Evolutionary conservation across 805 yeast species (phyloP), one percentile per base, ranked within the genome.

Genomic region (Wickerhamomyces bovis): DNA sequence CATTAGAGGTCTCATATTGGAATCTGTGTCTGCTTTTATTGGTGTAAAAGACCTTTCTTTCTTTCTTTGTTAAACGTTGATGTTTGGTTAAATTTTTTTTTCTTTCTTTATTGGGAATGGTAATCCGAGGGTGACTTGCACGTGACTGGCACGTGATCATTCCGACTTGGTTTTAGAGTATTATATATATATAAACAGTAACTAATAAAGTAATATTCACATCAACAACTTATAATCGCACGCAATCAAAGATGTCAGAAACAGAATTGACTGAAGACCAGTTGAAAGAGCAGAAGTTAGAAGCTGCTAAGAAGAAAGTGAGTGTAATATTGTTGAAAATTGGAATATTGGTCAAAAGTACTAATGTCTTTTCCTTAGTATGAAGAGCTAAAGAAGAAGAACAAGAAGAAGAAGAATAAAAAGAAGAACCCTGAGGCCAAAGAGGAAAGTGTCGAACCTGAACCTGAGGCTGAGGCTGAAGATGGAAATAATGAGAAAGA

Each of bases 331-430:
- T 10, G 28, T 7, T 9, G n/a, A 28, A 13, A 4, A 7, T 28
- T 12, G 31, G 36, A 16, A 2, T 5, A 28, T 18, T 33, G 20
- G 16, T 16, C 16, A 7, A 31, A 3, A 4, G 36, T 15, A 11
- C 11, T 18, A 16, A 28, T 7, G n/a, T 4, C 28, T 10, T 25
- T 28, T 4, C 3, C 52, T 10, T 52, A 71, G 72, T 78, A 72
- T 53, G 89, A 84, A 49, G 87, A 83, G 56, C 66, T 85, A 70
- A 85, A 80, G 69, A 78, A 78, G 65, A 72, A 72, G 64, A 77
- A 73, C 61, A 75, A 71, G 59, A 71, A 72, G 63, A 70, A 70
- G 65, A 63, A 58, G 46, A 66, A 69, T 63, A 70, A 68, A 57
- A 65, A 36, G 22, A 50, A 52, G 47, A 48, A 54, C 49, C 26